phyloP scores from a whole-genome alignment of 2,329 filamentous ascomycete species.

The Aspergillus hiratsukae region DNA sequence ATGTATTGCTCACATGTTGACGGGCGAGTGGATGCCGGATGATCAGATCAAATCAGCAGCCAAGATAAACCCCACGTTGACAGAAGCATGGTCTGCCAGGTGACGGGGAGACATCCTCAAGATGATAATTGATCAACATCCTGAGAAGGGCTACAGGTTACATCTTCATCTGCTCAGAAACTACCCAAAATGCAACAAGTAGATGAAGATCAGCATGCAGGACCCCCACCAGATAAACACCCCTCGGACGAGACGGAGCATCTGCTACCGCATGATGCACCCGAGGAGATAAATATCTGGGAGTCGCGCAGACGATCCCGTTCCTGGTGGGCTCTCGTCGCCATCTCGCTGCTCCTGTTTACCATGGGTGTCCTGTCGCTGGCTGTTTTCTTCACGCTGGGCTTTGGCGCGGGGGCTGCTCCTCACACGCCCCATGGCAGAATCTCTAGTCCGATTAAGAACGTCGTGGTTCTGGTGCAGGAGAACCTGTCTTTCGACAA shows the following conservation, averaged over 20 bases:
- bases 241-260: not conserved
- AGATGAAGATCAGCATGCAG: not conserved
- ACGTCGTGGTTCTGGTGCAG: constrained; percentile 46
- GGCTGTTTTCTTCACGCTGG: constrained; percentile 9
- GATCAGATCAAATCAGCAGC: not conserved
- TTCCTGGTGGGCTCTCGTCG: not conserved
- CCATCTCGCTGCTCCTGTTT: constrained; percentile 2
- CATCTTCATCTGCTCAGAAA: too few relatives aligned
- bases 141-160: not conserved
- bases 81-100: not conserved
- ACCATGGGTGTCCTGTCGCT: constrained; percentile 8
- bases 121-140: not conserved
- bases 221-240: not conserved
- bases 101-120: not conserved
- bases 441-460: constrained; percentile 39
- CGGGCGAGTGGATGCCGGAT: not conserved
- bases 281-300: not conserved
- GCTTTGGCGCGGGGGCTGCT: constrained; percentile 5
- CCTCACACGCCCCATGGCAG: constrained; percentile 1
- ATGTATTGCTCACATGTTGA: not conserved
- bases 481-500: constrained; percentile 42
- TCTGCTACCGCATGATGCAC: not conserved
- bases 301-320: not conserved
- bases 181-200: not conserved
- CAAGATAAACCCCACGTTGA: not conserved